A percentile compares a stretch with the other conserved stretches of the same genome.
These are phyloP conservation scores for Dinochytrium kinnereticum DNA, from an alignment of 371 early-diverging fungal species.

Conservation along the genomic window DNA sequence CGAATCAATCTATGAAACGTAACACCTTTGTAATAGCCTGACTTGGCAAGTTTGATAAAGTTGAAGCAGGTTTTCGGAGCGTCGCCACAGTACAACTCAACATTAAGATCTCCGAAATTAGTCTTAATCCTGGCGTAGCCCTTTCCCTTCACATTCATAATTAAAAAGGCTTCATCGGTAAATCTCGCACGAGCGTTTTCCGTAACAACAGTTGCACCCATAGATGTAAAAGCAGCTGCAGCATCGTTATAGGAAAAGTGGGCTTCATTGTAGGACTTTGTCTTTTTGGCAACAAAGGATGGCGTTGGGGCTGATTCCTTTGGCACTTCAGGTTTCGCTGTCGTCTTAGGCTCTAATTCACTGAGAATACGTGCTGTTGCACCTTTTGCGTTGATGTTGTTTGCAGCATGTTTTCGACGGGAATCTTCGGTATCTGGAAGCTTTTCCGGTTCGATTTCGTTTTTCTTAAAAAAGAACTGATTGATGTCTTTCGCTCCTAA, in stretches of 20 bases:
- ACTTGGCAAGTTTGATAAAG: slow-evolving; percentile 83
- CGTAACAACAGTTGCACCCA: slow-evolving; percentile 76
- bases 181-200: slow-evolving; percentile 60
- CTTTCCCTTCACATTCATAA: slow-evolving; percentile 65
- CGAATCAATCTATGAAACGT: slow-evolving; percentile 89
- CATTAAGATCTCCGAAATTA: slow-evolving; percentile 83
- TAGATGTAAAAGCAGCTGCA: slow-evolving; percentile 88
- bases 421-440: slow-evolving; percentile 41
- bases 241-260: slow-evolving; percentile 81
- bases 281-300: slow-evolving; percentile 44
- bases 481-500: slow-evolving; percentile 71
- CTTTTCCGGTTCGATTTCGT: slow-evolving; percentile 55
- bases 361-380: slow-evolving; percentile 66
- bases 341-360: slow-evolving; percentile 42
- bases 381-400: slow-evolving; percentile 74
- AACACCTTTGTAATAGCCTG: slow-evolving; percentile 71
- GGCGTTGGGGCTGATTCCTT: slow-evolving; percentile 35
- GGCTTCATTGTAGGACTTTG: slow-evolving; percentile 73
- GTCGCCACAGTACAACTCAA: slow-evolving; percentile 86
- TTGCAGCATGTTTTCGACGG: slow-evolving; percentile 24
- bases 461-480: slow-evolving; percentile 72
- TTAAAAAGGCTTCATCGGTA: slow-evolving; percentile 86
- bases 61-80: slow-evolving; percentile 91
- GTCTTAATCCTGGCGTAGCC: slow-evolving; percentile 78
- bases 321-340: slow-evolving; percentile 13